Conservation (phyloP, 495 filamentous ascomycete genomes). For the Neurospora sublineolata region DNA sequence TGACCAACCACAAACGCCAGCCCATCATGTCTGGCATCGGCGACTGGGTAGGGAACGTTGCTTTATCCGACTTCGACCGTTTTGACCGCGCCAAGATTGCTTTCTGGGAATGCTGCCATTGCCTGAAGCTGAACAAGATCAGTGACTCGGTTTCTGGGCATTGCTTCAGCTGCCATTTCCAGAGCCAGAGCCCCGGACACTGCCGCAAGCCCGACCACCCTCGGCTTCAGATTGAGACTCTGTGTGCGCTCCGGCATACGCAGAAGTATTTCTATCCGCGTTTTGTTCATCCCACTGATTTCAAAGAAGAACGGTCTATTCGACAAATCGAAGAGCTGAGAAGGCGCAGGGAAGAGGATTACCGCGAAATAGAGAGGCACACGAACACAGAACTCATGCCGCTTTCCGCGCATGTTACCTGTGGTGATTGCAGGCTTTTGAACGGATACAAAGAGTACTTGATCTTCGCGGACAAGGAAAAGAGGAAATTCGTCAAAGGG, state of each 20-base stretch:
- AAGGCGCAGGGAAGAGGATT: neutral
- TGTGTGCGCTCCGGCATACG: neutral
- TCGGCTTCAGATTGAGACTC: neutral
- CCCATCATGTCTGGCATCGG: neutral
- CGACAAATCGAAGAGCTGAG: neutral
- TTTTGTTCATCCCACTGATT: neutral
- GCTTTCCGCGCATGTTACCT: neutral
- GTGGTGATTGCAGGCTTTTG: neutral
- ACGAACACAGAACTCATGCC: neutral
- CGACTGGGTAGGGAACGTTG: too few species aligned
- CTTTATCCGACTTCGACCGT: neutral
- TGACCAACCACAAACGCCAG: neutral
- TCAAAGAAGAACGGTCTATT: neutral
- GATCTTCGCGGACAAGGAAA: neutral
- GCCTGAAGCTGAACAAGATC: neutral
- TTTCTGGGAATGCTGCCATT: neutral
- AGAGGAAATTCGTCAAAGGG: neutral
- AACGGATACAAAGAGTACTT: neutral
- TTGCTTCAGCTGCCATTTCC: neutral
- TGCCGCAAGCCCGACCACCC: neutral
- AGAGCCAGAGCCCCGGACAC: neutral
- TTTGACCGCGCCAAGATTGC: neutral
- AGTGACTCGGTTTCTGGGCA: neutral
- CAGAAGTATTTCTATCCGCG: neutral
- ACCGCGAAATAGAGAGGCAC: neutral